phyloP scores from a whole-genome alignment of 495 filamentous ascomycete genomes.

The Lophiotrema nucula region DNA sequence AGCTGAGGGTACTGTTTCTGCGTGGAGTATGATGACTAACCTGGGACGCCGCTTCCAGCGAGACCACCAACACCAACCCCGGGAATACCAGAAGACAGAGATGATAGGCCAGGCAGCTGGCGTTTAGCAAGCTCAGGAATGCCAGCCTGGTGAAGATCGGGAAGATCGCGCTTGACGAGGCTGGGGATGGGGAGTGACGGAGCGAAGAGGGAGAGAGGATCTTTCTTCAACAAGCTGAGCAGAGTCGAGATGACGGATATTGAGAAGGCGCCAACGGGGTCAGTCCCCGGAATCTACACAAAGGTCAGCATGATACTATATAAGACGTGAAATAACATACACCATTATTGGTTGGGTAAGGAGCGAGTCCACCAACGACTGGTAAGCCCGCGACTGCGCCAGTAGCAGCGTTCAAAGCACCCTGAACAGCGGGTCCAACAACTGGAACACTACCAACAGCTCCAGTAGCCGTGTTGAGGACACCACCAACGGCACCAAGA shows the following conservation, averaged over 20 bases:
- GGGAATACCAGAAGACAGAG: slow-evolving; percentile 1
- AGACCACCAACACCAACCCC: slow-evolving; percentile 14
- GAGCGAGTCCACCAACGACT: too few relatives aligned
- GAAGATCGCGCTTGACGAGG: slow-evolving; percentile 20
- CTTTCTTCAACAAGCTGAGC: slow-evolving; percentile 23
- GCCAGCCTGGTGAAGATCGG: background rate
- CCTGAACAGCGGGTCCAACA: background rate
- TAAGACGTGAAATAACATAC: too few relatives aligned
- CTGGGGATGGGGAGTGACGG: slow-evolving; percentile 15
- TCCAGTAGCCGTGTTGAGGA: background rate
- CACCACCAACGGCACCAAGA: background rate
- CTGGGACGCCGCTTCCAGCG: slow-evolving; percentile 5
- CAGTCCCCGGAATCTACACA: slow-evolving; percentile 8
- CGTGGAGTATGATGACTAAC: background rate
- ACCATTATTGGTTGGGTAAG: too few relatives aligned
- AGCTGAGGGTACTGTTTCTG: background rate
- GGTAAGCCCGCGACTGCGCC: too few relatives aligned
- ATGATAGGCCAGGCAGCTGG: background rate
- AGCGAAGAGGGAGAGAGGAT: slow-evolving; percentile 21
- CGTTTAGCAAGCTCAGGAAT: slow-evolving; percentile 4
- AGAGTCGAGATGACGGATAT: slow-evolving; percentile 18
- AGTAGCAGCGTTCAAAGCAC: too few relatives aligned
- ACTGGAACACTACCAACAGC: background rate
- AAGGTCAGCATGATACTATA: background rate
- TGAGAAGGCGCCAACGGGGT: slow-evolving; percentile 8